These are phyloP conservation scores for Diaporthe citri DNA, from an alignment of 2,329 filamentous ascomycete species.

Conservation along the genomic window DNA sequence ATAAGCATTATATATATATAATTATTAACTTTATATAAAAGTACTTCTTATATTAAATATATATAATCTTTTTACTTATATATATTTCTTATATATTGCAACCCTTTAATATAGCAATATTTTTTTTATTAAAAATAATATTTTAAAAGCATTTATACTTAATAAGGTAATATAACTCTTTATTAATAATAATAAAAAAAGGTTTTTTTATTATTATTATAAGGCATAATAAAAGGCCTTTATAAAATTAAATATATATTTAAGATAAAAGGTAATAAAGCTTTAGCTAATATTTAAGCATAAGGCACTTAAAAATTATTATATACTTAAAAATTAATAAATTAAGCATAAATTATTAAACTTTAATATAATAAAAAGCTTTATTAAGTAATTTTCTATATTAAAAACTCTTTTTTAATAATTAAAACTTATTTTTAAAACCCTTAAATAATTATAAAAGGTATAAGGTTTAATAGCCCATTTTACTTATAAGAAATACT, in stretches of 20 bases:
- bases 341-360: not conserved
- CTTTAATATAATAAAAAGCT: not conserved
- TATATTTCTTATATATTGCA: not conserved
- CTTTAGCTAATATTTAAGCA: not conserved
- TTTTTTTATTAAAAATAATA: not conserved
- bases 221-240: not conserved
- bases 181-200: not conserved
- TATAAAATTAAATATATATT: not conserved
- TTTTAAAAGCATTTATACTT: not conserved
- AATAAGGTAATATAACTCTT: not conserved
- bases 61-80: not conserved
- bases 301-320: not conserved
- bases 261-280: fast-evolving
- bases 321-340: not conserved
- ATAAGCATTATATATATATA: not conserved
- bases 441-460: not conserved
- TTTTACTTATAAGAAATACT: not conserved
- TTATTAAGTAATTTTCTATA: not conserved
- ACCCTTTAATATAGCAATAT: not conserved
- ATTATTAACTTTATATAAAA: not conserved
- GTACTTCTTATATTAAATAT: not conserved
- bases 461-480: not conserved
- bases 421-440: too few relatives aligned
- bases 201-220: not conserved
- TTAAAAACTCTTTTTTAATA: not conserved